A percentile compares a stretch with the other conserved stretches of the same genome.
Evolutionary conservation across 805 yeast genomes (phyloP).

Genomic region (Pichia cephalocereana): DNA sequence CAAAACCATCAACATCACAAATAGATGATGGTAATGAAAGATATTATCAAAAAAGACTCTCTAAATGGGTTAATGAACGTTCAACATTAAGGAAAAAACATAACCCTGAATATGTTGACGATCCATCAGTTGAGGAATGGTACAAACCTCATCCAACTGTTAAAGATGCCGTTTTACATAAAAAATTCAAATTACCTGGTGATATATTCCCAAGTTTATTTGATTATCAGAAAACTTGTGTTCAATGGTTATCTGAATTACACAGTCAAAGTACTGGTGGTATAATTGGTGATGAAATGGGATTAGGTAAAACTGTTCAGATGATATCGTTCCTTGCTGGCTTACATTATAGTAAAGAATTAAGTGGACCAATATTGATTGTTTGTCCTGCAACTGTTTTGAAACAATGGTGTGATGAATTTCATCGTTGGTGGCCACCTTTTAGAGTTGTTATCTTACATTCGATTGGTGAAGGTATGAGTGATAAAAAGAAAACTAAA

Average conservation of each 20-base stretch:
- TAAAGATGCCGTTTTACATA: conserved; percentile 67
- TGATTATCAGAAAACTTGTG: conserved; percentile 93
- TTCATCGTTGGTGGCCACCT: conserved; percentile 98
- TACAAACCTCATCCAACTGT: conserved; percentile 64
- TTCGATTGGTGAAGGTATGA: conserved; percentile 83
- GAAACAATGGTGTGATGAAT: conserved; percentile 95
- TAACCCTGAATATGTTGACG: conserved; percentile 22
- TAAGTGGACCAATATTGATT: conserved; percentile 70
- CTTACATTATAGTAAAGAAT: conserved; percentile 67
- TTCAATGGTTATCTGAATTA: conserved; percentile 96
- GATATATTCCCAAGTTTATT: conserved; percentile 81
- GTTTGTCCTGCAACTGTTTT: conserved; percentile 97
- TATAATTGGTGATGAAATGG: conserved; percentile 97
- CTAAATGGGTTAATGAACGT: conserved; percentile 50
- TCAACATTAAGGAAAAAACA: conserved; percentile 31
- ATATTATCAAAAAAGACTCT: conserved; percentile 50
- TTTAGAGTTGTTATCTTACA: conserved; percentile 78
- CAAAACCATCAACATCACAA: conserved; percentile 13
- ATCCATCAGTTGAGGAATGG: conserved; percentile 47
- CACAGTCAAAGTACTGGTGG: conserved; percentile 88
- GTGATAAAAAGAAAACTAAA: conserved; percentile 12
- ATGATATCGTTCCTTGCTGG: conserved; percentile 88
- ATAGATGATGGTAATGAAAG: conserved; percentile 78
- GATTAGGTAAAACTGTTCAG: conserved; percentile 92
- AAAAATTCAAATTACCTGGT: conserved; percentile 72